These are phyloP conservation scores for Cladosporium sp. DNA, from an alignment of 2,329 filamentous ascomycete genomes.

Conservation along the genomic window DNA sequence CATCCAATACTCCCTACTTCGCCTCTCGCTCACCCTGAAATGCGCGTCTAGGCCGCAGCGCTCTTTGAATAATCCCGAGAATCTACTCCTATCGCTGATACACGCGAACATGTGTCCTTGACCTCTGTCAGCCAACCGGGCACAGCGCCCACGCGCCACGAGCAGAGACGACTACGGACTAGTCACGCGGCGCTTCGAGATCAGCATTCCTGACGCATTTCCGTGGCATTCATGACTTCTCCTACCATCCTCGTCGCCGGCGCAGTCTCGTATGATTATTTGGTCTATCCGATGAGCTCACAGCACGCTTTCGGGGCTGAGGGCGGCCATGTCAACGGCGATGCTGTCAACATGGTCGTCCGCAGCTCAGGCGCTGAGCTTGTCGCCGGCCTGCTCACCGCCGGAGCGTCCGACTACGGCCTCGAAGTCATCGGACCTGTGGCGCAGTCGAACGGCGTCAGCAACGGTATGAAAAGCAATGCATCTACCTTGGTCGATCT, in stretches of 20 bases:
- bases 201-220: conserved; percentile 5
- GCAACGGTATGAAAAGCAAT: conserved; percentile 31
- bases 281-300: conserved; percentile 33
- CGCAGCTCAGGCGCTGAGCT: conserved; percentile 34
- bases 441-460: conserved; percentile 28
- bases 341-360: conserved; percentile 32
- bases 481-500: conserved; percentile 35
- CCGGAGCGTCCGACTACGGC: conserved; percentile 32
- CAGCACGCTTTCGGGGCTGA: conserved; percentile 32
- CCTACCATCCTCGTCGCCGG: conserved; percentile 33
- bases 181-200: conserved; percentile 16
- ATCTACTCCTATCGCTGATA: background rate
- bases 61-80: background rate
- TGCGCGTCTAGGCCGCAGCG: background rate
- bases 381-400: conserved; percentile 37
- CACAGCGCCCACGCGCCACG: conserved; percentile 17
- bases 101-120: conserved; percentile 14
- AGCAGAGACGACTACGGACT: background rate
- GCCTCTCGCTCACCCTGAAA: conserved; percentile 10
- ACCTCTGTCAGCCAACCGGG: conserved; percentile 12
- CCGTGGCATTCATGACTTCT: conserved; percentile 17
- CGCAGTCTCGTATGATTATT: conserved; percentile 36
- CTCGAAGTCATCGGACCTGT: conserved; percentile 33
- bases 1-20: conserved; percentile 7
- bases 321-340: conserved; percentile 24